Evolutionary conservation across 345 rosid genomes (phyloP).

Genomic region (Salix udensis): DNA sequence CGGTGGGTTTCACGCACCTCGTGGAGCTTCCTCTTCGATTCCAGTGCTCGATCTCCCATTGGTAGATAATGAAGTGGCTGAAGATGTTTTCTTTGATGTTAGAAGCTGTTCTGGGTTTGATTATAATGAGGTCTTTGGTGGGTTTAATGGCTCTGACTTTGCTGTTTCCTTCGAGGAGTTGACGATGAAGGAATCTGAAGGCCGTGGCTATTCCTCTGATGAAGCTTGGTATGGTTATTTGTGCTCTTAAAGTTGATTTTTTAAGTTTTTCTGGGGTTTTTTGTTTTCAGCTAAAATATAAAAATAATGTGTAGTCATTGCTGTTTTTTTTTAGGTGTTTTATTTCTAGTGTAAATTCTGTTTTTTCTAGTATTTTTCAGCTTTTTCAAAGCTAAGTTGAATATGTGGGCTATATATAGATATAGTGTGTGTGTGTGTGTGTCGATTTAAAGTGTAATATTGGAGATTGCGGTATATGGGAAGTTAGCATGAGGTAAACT

Average conservation of each 20-base stretch:
- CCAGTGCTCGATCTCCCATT: conserved; percentile 88
- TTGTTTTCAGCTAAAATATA: neutral
- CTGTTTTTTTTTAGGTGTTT: neutral
- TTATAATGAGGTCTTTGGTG: conserved; percentile 78
- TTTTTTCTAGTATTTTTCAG: neutral
- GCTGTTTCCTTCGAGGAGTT: conserved; percentile 62
- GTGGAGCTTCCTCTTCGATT: conserved; percentile 56
- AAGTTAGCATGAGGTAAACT: neutral
- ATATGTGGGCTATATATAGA: neutral
- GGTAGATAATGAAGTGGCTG: conserved; percentile 33
- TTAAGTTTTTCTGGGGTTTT: neutral
- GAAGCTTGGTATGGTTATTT: conserved; percentile 66
- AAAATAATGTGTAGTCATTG: neutral
- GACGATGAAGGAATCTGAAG: conserved; percentile 32
- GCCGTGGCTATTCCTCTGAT: conserved; percentile 55
- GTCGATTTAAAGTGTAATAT: neutral
- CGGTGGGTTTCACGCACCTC: conserved; percentile 68
- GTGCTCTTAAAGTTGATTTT: neutral
- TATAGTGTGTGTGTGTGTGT: neutral
- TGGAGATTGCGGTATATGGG: neutral
- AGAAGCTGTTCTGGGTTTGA: conserved; percentile 53
- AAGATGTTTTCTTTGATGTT: conserved; percentile 50
- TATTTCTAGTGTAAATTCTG: neutral
- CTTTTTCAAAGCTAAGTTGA: neutral
- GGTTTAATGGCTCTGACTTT: conserved; percentile 48